These are phyloP conservation scores for Nepenthes gracilis DNA, from an alignment of 148 eudicot genomes.

Conservation along the genomic window DNA sequence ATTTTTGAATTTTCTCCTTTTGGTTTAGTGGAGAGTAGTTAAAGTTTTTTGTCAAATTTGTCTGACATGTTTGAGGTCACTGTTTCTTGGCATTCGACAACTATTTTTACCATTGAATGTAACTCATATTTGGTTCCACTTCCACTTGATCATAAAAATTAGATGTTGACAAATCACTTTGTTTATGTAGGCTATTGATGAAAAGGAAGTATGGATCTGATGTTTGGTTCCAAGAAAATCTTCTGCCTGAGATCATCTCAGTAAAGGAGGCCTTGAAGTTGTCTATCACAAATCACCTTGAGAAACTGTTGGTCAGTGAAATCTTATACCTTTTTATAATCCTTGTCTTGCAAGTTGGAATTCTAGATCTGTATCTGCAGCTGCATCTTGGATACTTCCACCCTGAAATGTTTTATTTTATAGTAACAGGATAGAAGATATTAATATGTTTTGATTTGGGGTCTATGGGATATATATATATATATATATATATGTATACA, in stretches of 20 bases:
- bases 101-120: background rate
- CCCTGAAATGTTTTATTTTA: no score
- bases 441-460: no score
- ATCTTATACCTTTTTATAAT: background rate
- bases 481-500: no score
- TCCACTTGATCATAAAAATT: background rate
- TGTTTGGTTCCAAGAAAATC: slow-evolving; percentile 56
- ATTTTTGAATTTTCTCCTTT: background rate
- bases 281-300: slow-evolving; percentile 43
- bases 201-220: slow-evolving; percentile 57
- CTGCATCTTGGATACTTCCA: no score
- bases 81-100: background rate
- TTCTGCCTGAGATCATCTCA: slow-evolving; percentile 33
- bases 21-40: background rate
- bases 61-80: background rate
- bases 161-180: background rate
- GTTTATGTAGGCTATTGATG: slow-evolving; percentile 36
- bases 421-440: no score
- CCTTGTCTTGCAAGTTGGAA: background rate
- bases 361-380: background rate
- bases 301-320: slow-evolving; percentile 47
- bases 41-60: background rate
- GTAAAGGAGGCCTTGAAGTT: slow-evolving; percentile 66
- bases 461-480: no score
- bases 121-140: background rate